These are phyloP conservation scores for Xylaria grammica DNA, from an alignment of 495 filamentous ascomycete genomes.

Conservation along the genomic window DNA sequence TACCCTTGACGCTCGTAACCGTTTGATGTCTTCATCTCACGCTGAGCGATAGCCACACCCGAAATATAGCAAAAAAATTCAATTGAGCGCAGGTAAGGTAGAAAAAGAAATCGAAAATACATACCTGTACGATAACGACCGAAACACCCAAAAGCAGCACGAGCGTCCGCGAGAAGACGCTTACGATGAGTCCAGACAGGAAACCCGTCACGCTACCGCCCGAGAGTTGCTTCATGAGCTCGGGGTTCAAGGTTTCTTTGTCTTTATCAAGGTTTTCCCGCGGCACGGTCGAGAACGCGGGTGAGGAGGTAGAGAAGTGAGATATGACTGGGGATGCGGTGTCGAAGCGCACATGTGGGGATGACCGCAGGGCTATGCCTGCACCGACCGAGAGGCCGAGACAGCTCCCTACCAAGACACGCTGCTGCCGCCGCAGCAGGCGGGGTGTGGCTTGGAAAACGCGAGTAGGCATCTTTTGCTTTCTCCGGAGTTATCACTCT, in stretches of 20 bases:
- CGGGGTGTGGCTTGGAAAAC: slow-evolving; percentile 9
- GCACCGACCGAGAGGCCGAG: slow-evolving; percentile 33
- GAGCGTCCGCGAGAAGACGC: slow-evolving; percentile 75
- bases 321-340: background rate
- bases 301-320: background rate
- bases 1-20: background rate
- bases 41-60: too few species aligned
- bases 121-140: slow-evolving; percentile 73
- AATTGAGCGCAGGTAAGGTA: background rate
- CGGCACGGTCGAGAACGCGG: slow-evolving; percentile 23
- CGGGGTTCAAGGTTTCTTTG: slow-evolving; percentile 50
- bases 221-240: slow-evolving; percentile 69
- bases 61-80: too few species aligned
- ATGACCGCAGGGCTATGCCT: slow-evolving; percentile 28
- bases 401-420: slow-evolving; percentile 29
- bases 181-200: slow-evolving; percentile 69
- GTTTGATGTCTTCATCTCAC: too few species aligned
- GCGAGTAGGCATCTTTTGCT: slow-evolving; percentile 3
- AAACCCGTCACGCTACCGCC: slow-evolving; percentile 72
- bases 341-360: slow-evolving; percentile 24
- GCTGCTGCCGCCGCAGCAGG: slow-evolving; percentile 20
- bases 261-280: slow-evolving; percentile 24
- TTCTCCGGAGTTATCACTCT: background rate
- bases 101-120: slow-evolving; percentile 25
- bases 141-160: slow-evolving; percentile 74